Evolutionary conservation across 2,329 filamentous ascomycete genomes (phyloP).

Genomic region (Lachnellula hyalina): DNA sequence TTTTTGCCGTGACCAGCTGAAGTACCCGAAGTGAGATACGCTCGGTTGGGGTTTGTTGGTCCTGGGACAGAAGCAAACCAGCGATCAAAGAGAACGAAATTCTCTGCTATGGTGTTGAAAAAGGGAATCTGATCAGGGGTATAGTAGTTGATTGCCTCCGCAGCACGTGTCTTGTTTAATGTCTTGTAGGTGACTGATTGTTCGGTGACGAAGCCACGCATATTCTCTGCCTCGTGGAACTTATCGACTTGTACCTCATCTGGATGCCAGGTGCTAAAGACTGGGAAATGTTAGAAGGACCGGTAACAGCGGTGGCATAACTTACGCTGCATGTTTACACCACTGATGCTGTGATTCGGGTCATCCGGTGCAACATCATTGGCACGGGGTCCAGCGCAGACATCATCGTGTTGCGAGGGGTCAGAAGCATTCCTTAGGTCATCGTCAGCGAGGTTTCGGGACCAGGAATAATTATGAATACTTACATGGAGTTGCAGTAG

Average conservation of each 20-base stretch:
- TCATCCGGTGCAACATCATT: conserved; percentile 38
- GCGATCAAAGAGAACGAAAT: conserved; percentile 40
- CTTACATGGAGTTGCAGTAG: conserved; percentile 38
- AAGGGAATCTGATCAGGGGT: conserved; percentile 37
- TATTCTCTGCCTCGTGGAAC: conserved; percentile 22
- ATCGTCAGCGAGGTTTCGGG: conserved; percentile 1
- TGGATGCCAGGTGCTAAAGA: conserved; percentile 36
- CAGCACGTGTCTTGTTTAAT: conserved; percentile 34
- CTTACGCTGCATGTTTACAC: conserved; percentile 36
- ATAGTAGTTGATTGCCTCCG: conserved; percentile 41
- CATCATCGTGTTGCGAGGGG: conserved; percentile 23
- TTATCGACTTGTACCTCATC: conserved; percentile 20
- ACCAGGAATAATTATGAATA: background rate
- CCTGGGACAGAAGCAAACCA: conserved; percentile 39
- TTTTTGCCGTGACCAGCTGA: conserved; percentile 36
- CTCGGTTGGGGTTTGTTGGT: conserved; percentile 33
- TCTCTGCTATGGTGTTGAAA: conserved; percentile 36
- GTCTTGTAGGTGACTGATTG: conserved; percentile 34
- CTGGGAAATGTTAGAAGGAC: conserved; percentile 13
- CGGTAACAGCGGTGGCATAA: background rate
- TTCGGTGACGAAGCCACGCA: conserved; percentile 40
- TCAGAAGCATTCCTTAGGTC: conserved; percentile 24
- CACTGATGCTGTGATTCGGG: conserved; percentile 39
- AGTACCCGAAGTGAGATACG: conserved; percentile 35
- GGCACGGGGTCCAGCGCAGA: conserved; percentile 35